Evolutionary conservation across 139 green algal species (phyloP), one percentile per base, ranked within the genome.

Genomic region (Haematococcus sp.): DNA sequence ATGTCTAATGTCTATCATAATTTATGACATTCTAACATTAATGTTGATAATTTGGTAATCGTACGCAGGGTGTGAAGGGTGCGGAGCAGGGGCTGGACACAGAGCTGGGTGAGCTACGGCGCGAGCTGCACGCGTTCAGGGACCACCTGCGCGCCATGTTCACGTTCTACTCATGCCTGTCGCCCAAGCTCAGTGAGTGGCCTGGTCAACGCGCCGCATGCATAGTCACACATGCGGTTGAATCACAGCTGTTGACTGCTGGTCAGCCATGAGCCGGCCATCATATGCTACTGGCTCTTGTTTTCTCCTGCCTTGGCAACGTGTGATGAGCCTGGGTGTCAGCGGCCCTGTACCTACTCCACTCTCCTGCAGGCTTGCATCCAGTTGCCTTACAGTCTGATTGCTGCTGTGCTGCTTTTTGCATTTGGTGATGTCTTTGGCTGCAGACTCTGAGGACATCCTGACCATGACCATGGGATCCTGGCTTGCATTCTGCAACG

Each of bases 401-500:
- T 19, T 35, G 25, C 25, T 66, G 27, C 27, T 20, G 7, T n/a
- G 35, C 5, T 34, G 58, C 31, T 52, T 51, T 30, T 30, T 73
- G n/a, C 65, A 33, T 63, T 9, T 70, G 25, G 22, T 5, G 15
- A n/a, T n/a, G n/a, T n/a, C n/a, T n/a, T 20, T 31, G 23, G 40
- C 22, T 75, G 52, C 70, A 83, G 81, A 44, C 43, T 82, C 77
- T 16, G 58, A 71, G 25, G 71, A 80, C 28, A 52, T 75, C 15
- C 43, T 82, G 3, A 61, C 70, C 31, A 69, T 87, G 56, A 67
- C 30, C 33, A 15, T 66, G 9, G 67, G 31, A 54, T n/a, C 67
- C 31, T 87, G 81, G 81, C 31, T 84, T n/a, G 7, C 63, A 22
- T 87, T 87, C 73, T 81, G 77, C 64, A 33, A 71, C n/a, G 81